These are phyloP conservation scores for Debaryomyces maramus DNA, from an alignment of 805 yeast genomes.

Conservation along the genomic window DNA sequence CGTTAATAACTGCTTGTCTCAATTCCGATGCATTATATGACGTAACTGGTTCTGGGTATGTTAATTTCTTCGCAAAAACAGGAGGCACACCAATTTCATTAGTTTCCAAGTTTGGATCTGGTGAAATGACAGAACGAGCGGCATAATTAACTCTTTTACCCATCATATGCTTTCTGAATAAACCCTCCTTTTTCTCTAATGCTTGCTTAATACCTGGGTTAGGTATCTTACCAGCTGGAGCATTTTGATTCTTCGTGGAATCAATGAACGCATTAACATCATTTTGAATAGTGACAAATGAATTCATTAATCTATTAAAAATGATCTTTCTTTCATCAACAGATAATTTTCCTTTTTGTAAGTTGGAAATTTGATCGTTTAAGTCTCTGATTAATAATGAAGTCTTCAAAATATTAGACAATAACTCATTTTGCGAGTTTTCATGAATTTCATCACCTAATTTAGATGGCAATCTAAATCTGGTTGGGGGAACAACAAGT, in stretches of 20 bases:
- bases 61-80: constrained; percentile 90
- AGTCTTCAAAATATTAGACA: constrained; percentile 78
- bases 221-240: constrained; percentile 66
- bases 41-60: constrained; percentile 98
- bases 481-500: constrained; percentile 91
- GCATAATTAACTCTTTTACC: constrained; percentile 99
- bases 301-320: constrained; percentile 90
- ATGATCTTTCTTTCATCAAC: constrained; percentile 72
- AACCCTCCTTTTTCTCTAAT: constrained; percentile 96
- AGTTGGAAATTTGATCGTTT: constrained; percentile 74
- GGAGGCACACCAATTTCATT: constrained; percentile 99
- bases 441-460: constrained; percentile 96
- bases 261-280: constrained; percentile 94
- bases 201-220: constrained; percentile 97
- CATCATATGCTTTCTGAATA: constrained; percentile 99
- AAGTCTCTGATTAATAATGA: constrained; percentile 82
- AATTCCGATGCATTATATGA: constrained; percentile 85
- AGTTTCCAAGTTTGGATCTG: constrained; percentile 97
- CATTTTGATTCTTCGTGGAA: constrained; percentile 81
- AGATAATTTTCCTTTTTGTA: constrained; percentile 40
- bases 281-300: constrained; percentile 91
- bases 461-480: constrained; percentile 95
- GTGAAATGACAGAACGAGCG: constrained; percentile 98
- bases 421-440: constrained; percentile 85
- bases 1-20: constrained; percentile 93